phyloP scores from a whole-genome alignment of 2,329 filamentous ascomycete species.

The Fusarium guadeloupense region DNA sequence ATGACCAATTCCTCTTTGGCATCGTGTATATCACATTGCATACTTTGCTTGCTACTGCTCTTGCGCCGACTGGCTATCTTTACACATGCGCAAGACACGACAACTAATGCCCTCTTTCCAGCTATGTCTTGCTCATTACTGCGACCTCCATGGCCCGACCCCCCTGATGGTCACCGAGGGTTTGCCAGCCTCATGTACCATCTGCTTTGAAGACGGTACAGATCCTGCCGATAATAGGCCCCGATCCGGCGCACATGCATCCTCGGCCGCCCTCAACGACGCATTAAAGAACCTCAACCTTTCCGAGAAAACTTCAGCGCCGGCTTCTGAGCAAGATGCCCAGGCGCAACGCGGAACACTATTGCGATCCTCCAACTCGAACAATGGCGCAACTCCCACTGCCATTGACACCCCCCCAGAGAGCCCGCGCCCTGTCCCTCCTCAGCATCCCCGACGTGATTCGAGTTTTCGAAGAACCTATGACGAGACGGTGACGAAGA shows the following conservation, averaged over 20 bases:
- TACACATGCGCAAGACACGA: slow-evolving; percentile 43
- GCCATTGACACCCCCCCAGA: slow-evolving; percentile 67
- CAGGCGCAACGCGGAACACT: slow-evolving; percentile 55
- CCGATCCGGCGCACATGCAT: slow-evolving; percentile 52
- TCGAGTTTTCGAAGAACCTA: slow-evolving; percentile 71
- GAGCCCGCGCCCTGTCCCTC: slow-evolving; percentile 59
- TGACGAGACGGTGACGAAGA: slow-evolving; percentile 71
- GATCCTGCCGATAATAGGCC: slow-evolving; percentile 48
- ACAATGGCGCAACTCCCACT: slow-evolving; percentile 50
- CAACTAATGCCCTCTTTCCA: slow-evolving; percentile 56
- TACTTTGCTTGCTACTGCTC: background rate
- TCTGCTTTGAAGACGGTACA: slow-evolving; percentile 61
- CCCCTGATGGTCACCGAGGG: slow-evolving; percentile 76
- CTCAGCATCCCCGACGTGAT: slow-evolving; percentile 58
- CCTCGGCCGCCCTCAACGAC: slow-evolving; percentile 55
- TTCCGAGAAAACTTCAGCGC: slow-evolving; percentile 54
- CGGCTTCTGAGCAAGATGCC: slow-evolving; percentile 57
- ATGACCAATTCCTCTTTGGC: slow-evolving; percentile 19
- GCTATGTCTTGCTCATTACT: slow-evolving; percentile 76
- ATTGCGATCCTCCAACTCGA: slow-evolving; percentile 51
- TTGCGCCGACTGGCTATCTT: slow-evolving; percentile 10
- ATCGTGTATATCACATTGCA: slow-evolving; percentile 5
- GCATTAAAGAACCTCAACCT: slow-evolving; percentile 60
- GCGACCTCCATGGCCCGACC: slow-evolving; percentile 74
- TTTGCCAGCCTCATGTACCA: slow-evolving; percentile 66